Percentiles rank a stretch among this genome's conserved stretches.
Evolutionary conservation across 371 early-diverging fungal species (phyloP).

Genomic region (Apophysomyces trapeziformis): DNA sequence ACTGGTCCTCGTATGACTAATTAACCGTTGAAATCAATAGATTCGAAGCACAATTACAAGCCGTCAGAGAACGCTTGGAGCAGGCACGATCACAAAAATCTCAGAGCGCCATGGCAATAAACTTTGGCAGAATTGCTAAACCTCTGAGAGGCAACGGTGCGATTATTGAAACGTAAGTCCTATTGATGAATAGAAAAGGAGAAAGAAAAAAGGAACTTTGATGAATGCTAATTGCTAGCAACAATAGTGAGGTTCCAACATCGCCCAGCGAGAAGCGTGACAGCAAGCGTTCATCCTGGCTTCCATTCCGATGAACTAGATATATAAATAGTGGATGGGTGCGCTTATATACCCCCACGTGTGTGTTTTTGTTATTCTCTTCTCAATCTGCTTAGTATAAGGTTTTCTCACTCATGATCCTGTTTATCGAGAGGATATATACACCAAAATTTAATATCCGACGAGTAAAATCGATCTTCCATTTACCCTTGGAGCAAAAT

Average conservation of each 20-base stretch:
- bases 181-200: neutral
- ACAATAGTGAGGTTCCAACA: conserved; percentile 23
- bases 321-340: conserved; percentile 9
- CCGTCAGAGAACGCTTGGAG: conserved; percentile 80
- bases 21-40: conserved; percentile 23
- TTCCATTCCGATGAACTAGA: conserved; percentile 26
- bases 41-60: conserved; percentile 82
- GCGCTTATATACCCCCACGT: neutral
- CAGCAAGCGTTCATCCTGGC: conserved; percentile 42
- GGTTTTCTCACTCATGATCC: neutral
- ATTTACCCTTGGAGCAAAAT: no score
- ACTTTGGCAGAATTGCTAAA: conserved; percentile 91
- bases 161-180: conserved; percentile 27
- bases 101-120: conserved; percentile 65
- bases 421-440: neutral
- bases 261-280: conserved; percentile 33
- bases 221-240: neutral
- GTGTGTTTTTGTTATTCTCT: neutral
- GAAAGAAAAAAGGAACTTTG: neutral
- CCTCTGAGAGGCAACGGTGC: conserved; percentile 87
- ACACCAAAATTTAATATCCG: no score
- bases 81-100: conserved; percentile 71
- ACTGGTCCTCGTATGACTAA: no score
- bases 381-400: conserved; percentile 1
- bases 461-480: no score